Evolutionary conservation across 2,329 filamentous ascomycete species (phyloP).

Genomic region (Fusarium marasasianum): DNA sequence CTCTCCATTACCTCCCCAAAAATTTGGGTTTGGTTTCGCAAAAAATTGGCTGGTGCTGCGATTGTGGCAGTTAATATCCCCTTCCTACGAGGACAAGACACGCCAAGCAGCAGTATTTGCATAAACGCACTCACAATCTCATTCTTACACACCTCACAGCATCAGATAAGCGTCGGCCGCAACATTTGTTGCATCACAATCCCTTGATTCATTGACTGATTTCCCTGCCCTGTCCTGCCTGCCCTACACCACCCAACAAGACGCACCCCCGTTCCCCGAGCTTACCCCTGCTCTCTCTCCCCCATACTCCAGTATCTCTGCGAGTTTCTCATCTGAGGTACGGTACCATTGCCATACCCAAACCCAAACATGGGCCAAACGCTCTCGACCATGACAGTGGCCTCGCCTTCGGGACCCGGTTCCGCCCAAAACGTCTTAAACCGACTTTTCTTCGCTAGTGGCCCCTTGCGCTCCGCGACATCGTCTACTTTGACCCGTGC

Average conservation of each 20-base stretch:
- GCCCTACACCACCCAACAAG: conserved; percentile 30
- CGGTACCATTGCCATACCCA: conserved; percentile 12
- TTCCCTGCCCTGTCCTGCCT: conserved; percentile 18
- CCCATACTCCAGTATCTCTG: conserved; percentile 37
- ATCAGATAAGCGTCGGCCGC: conserved; percentile 21
- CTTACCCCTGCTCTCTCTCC: conserved; percentile 31
- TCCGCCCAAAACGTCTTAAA: conserved; percentile 46
- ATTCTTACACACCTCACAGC: conserved; percentile 3
- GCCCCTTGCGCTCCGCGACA: conserved; percentile 41
- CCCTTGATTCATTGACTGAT: conserved; percentile 22
- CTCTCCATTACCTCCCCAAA: conserved; percentile 20
- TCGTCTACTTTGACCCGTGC: conserved; percentile 37
- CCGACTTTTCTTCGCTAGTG: conserved; percentile 48
- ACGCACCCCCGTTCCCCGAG: conserved; percentile 17
- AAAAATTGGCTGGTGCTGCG: neutral
- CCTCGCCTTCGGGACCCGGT: conserved; percentile 41
- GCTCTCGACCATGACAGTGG: conserved; percentile 41
- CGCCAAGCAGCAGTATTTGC: conserved; percentile 1
- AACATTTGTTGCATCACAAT: conserved; percentile 24
- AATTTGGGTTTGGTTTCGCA: conserved; percentile 18
- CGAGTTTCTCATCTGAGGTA: conserved; percentile 24
- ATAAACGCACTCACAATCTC: neutral
- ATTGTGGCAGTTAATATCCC: neutral
- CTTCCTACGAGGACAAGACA: neutral
- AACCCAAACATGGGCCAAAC: conserved; percentile 40